Conservation (phyloP, 495 filamentous ascomycete species). For the Podospora didyma region DNA sequence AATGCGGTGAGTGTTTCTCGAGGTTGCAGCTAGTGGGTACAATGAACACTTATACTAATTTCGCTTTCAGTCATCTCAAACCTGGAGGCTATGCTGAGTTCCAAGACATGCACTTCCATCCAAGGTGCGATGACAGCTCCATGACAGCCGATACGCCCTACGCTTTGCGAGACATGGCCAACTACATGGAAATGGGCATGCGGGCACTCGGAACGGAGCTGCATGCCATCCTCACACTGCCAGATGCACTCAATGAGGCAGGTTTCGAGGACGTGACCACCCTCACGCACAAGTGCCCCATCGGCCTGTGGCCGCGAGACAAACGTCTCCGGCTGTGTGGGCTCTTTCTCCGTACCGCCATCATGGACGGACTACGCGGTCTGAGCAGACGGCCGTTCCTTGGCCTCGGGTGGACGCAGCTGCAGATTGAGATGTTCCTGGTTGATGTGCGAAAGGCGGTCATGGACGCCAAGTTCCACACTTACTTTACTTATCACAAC, state of each 20-base stretch:
- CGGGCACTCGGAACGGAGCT: slow-evolving; percentile 24
- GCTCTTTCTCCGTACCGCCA: slow-evolving; percentile 28
- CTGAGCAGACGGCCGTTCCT: slow-evolving; percentile 25
- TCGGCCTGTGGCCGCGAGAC: slow-evolving; percentile 32
- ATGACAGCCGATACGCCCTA: slow-evolving; percentile 26
- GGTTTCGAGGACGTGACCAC: slow-evolving; percentile 26
- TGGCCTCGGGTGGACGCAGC: slow-evolving; percentile 31
- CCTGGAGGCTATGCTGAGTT: slow-evolving; percentile 55
- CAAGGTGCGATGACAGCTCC: slow-evolving; percentile 42
- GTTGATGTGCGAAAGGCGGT: slow-evolving; percentile 34
- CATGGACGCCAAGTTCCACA: slow-evolving; percentile 27
- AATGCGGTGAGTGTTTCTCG: slow-evolving; percentile 25
- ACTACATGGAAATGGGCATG: slow-evolving; percentile 26
- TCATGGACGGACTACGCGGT: slow-evolving; percentile 34
- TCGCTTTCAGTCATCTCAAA: slow-evolving; percentile 31
- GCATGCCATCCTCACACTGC: slow-evolving; percentile 15
- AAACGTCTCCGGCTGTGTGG: slow-evolving; percentile 30
- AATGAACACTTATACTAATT: slow-evolving; percentile 4
- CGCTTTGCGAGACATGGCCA: slow-evolving; percentile 32
- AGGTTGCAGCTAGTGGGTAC: too few relatives aligned
- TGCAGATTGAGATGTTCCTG: slow-evolving; percentile 39
- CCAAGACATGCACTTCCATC: slow-evolving; percentile 40
- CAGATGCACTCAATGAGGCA: slow-evolving; percentile 19
- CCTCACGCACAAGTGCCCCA: slow-evolving; percentile 26
- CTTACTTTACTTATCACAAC: slow-evolving; percentile 27